Base-by-base conservation (phyloP, 768 basidiomycete genomes). In the Suillus cothurnatus region DNA sequence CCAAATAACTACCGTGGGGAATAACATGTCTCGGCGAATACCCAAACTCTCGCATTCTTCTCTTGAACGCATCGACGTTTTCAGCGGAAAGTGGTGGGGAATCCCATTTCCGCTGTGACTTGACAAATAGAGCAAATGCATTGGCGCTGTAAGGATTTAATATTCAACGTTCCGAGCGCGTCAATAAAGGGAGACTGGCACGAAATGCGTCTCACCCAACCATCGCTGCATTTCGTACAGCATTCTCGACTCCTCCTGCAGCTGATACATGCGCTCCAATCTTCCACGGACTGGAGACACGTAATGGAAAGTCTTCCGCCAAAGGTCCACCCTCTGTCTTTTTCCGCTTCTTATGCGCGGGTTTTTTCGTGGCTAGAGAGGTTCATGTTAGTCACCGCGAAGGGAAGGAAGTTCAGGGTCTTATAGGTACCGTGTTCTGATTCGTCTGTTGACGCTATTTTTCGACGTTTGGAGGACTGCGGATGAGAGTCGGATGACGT, bases 231-330 rank as follows among this genome's bases (percentile, higher is more conserved):
- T 94, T 90, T 6, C 84, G 63, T 21, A 93, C 75, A 0, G 91
- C 77, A 63, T 92, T 90, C 72, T 92, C 90, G 0, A 94, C 86
- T 1, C 94, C 94, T 3, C 92, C 93, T 0, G 88, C 86, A 11
- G 90, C 84, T 17, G 92, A 93, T 28, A 94, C 90, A 71, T 96
- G 94, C 5, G 93, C 92, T 2, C 94, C 94, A 15, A 95, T 80
- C 72, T 90, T 90, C 88, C 89, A 91, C 0, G 72, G 69, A 52
- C 79, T 83, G 0, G 68, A 60, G 1, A 70, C 66, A 7, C 81
- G 74, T 7, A 71, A 31, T 11, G 71, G 41, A 58, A 76, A 79
- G 62, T 77, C 78, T 11, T 70, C 74, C 14, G 71, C 68, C 3
- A 68, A 69, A 26, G 67, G 52, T 3, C 38, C 43, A 3, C 61